Evolutionary conservation across 2,329 filamentous ascomycete species (phyloP), one percentile per base, ranked within the genome.

Genomic region (Venturiaceae sp.): DNA sequence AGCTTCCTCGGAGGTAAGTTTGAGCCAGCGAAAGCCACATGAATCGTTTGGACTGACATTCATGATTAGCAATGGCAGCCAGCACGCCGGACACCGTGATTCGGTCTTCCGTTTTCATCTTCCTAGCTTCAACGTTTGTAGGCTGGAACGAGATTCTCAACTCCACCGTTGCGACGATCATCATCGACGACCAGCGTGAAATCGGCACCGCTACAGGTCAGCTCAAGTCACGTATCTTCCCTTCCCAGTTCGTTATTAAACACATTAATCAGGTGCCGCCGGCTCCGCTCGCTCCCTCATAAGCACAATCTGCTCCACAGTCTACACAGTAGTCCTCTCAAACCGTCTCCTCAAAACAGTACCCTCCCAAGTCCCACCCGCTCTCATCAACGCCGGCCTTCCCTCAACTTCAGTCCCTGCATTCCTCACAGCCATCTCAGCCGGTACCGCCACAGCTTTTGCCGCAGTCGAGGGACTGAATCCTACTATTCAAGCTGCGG

Each of bases 261-360:
- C n/a, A n/a, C n/a, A n/a, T n/a, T n/a, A n/a, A n/a, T n/a, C n/a
- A n/a, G 61, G 63, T 33, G 58, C 60, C 16, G 64, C 62, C 3
- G 58, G 61, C 4, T 64, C 62, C 5, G 41, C 58, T n/a, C 58
- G 62, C 5, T 61, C 60, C 8, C 50, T 57, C 11, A 64, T 64
- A 37, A 62, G 61, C 11, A 64, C 61, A n/a, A 53, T 64, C 13
- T 62, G 62, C n/a, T 57, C 55, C 52, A 58, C 52, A 7, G 71
- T 76, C 7, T 77, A 75, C 61, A 68, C 68, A 5, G 69, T 71
- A 1, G 73, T 75, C 39, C 61, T 77, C 8, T 69, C 66, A 28
- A 72, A 74, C 59, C 68, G 74, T 2, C 65, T 75, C 3, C 62
- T 66, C 1, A 65, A 62, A 5, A 73, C 71, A 0, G 66, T 77